phyloP scores from a whole-genome alignment of 345 rosid species.

The Mercurialis annua region DNA sequence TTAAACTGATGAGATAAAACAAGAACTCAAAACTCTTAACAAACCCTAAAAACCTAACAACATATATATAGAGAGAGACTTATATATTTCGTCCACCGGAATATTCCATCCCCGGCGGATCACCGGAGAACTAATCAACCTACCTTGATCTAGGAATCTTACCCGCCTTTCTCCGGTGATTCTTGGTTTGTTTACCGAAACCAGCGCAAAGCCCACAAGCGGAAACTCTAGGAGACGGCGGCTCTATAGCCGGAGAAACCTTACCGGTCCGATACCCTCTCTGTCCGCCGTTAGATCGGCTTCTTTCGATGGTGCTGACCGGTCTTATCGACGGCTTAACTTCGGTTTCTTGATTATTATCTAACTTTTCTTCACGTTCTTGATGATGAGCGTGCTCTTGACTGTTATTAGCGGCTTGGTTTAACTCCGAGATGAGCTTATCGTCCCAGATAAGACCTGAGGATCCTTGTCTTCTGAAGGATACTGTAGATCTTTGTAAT shows the following conservation, averaged over 20 bases:
- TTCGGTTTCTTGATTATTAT: constrained; percentile 33
- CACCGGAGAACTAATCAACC: constrained; percentile 12
- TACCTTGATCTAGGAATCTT: constrained; percentile 63
- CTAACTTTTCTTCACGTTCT: constrained; percentile 20
- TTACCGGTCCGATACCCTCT: constrained; percentile 71
- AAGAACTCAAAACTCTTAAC: not conserved
- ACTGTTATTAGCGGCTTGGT: constrained; percentile 28
- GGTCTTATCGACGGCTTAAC: constrained; percentile 36
- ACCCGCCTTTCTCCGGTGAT: constrained; percentile 43
- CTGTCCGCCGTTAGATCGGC: constrained; percentile 78
- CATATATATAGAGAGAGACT: constrained; percentile 5
- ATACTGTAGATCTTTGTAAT: constrained; percentile 80
- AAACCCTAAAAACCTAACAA: constrained; percentile 5
- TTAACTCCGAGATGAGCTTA: constrained; percentile 56
- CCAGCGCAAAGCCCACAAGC: constrained; percentile 80
- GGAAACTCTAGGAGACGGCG: constrained; percentile 84
- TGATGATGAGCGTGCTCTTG: constrained; percentile 14
- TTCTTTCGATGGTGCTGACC: constrained; percentile 51
- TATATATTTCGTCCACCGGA: constrained; percentile 15
- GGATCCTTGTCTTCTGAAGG: constrained; percentile 91
- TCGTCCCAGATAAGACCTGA: constrained; percentile 93
- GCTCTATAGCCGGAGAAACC: constrained; percentile 80
- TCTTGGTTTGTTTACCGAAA: constrained; percentile 48
- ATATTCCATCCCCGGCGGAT: constrained; percentile 19
- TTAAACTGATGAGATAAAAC: constrained; percentile 21